Evolutionary conservation across 805 yeast species (phyloP), one percentile per base, ranked within the genome.

Genomic region (Scheffersomyces amazonensis): DNA sequence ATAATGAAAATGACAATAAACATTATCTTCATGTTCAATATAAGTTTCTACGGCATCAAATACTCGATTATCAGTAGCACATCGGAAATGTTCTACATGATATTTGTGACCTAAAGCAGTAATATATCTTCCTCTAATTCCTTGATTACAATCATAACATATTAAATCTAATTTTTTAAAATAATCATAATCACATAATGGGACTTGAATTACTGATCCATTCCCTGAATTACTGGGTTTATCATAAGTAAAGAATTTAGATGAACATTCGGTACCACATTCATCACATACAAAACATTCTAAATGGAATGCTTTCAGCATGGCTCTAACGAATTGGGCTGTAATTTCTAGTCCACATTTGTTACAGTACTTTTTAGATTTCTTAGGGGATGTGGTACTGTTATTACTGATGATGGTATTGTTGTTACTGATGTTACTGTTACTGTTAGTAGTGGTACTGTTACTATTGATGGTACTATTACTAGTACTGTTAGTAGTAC

Each of bases 61-160:
- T 18, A 86, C 86, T 39, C 81, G 81, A 28, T 81, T 77, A 57
- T 99, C 93, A 22, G 87, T 78, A 6, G 84, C 80, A 64, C 99
- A 95, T 39, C 87, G 85, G 62, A 95, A 93, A 62, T 93, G 99
- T 49, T 93, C 96, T 36, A 91, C 82, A 54, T 93, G 98, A 59
- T 88, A 93, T 54, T 91, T 86, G 49, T 82, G 80, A 10, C 95
- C 96, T 52, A 90, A 76, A 0, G 97, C 97, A 1, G 96, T 90
- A 41, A 90, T 89, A 62, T 91, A 91, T 1, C 96, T 85, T 0
- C 97, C 97, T 50, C 96, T 67, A 35, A 95, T 70, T 3, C 96
- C 96, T 18, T 75, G 77, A 46, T 87, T 78, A 64, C 99, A 93
- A 13, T 80, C 85, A 53, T 74, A 76, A 56, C 99, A 93, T n/a